These are phyloP conservation scores for Talaromyces atroroseus DNA, from an alignment of 2,329 filamentous ascomycete genomes.

Conservation along the genomic window DNA sequence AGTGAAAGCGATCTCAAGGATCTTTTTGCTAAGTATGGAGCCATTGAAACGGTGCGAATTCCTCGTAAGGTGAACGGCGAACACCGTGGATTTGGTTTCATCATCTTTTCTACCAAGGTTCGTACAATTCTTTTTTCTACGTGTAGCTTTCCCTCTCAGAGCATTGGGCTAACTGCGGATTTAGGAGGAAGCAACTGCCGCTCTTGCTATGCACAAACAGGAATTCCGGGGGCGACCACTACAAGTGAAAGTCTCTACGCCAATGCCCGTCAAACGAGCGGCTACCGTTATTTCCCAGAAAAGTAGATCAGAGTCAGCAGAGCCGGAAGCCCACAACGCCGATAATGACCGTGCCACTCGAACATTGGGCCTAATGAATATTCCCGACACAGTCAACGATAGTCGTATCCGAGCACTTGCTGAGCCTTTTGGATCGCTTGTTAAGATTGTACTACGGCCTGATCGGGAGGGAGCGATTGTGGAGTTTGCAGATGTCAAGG, in stretches of 20 bases:
- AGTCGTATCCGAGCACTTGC: conserved; percentile 69
- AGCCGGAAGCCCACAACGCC: conserved; percentile 37
- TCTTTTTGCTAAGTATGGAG: conserved; percentile 70
- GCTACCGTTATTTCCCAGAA: conserved; percentile 42
- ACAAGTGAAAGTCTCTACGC: conserved; percentile 54
- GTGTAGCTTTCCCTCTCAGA: neutral
- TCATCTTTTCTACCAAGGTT: conserved; percentile 66
- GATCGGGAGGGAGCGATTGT: conserved; percentile 80
- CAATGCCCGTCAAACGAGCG: conserved; percentile 39
- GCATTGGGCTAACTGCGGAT: conserved; percentile 11
- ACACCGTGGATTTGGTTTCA: conserved; percentile 72
- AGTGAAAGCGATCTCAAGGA: conserved; percentile 64
- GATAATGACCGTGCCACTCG: conserved; percentile 52
- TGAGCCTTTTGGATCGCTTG: conserved; percentile 63
- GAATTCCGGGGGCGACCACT: conserved; percentile 64
- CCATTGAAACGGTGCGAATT: conserved; percentile 66
- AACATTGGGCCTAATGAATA: conserved; percentile 73
- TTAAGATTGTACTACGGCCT: conserved; percentile 73
- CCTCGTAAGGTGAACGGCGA: conserved; percentile 62
- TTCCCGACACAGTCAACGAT: conserved; percentile 91
- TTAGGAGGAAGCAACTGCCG: conserved; percentile 60
- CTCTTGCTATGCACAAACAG: conserved; percentile 63
- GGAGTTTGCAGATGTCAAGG: conserved; percentile 66
- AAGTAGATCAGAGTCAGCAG: conserved; percentile 31
- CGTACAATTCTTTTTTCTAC: neutral